Base-by-base conservation (phyloP, 176 grass and related monocot species). In the Phragmites australis region DNA sequence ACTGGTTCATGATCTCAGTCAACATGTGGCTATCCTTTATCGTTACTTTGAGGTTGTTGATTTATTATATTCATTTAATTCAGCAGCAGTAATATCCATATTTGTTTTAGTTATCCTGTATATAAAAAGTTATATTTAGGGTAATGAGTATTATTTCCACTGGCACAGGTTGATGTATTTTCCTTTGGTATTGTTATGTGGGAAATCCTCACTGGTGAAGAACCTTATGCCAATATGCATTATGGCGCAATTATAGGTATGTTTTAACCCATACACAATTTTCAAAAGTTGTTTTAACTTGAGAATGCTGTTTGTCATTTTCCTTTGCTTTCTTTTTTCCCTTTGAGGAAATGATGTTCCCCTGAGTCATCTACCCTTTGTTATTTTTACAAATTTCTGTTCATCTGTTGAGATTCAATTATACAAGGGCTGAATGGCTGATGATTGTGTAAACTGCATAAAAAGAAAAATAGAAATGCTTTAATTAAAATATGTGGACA, bases 141-240 rank as follows among this genome's bases (percentile, higher is more conserved):
- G 56, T 16, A 27, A 66, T 88, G 18, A 83, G 7, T 32, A 42
- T 78, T 27, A n/a, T 44, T 88, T 54, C 41, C 49, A 74, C 51
- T 65, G 15, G 5, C 76, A 58, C 90, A 97, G 93, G 93, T 97
- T 72, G 93, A 97, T 82, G 90, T 97, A 44, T 97, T 97, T 85
- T 97, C 93, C 53, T 97, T 97, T 71, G 93, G 88, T 27, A 97
- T 97, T 86, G 93, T 88, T 16, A 79, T 97, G 90, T 97, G 93
- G 93, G 93, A 97, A 90, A 97, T 97, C 57, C 83, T 90, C 37
- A 97, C 93, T 4, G 90, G 93, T 30, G 93, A 97, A 65, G 93
- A 97, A 74, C 93, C 93, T 64, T 97, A 97, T 55, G 95, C 90
- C 76, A 96, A 92, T 64, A 96, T 96, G 93, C 93, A 96, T 81